Base-by-base conservation (phyloP, 1,284 basidiomycete species). In the Boletus smithii region DNA sequence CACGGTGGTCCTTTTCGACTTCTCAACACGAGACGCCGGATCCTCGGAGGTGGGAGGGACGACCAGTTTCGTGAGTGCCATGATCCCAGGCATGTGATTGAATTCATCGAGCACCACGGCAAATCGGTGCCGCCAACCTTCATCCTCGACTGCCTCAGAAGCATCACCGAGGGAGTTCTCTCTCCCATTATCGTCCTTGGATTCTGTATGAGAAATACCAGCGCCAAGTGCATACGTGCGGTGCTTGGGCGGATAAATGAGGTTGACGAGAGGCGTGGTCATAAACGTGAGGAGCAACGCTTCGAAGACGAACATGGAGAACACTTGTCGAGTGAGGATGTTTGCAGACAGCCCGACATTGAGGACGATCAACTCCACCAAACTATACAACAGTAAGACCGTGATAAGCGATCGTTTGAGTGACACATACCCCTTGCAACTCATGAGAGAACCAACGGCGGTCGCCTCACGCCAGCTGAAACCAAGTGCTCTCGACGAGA, bases 261-360 rank as follows among this genome's bases (percentile, higher is more conserved):
- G 67, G 4, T 84, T 77, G 11, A 94, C 91, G 39, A 87, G 73
- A 1, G 93, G 94, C 0, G 92, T 95, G 0, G 93, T 97, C 74
- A 91, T 78, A 67, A 90, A 91, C 0, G 93, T 97, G 41, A 95
- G 75, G 22, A 88, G 67, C 41, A 97, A 69, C 0, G 94, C 91
- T 67, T 91, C 90, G 27, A 97, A 71, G 20, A 95, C 92, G 57
- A 97, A 95, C 91, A 97, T 97, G 11, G 85, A 85, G 61, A 88
- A 88, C 8, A 88, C 83, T 23, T 73, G 70, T 70, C 66, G 75
- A 29, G 88, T 83, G 44, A 99, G 76, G 56, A 98, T 95, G 0
- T 79, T 77, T 0, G 94, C 94, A 7, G 76, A 71, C 8, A 95
- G 74, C 32, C 95, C 95, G 56, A 98, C 89, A 61, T 99, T 98